A percentile compares a stretch with the other conserved stretches of the same genome.
phyloP scores from a whole-genome alignment of 805 yeast genomes.

The Metschnikowia aberdeeniae region DNA sequence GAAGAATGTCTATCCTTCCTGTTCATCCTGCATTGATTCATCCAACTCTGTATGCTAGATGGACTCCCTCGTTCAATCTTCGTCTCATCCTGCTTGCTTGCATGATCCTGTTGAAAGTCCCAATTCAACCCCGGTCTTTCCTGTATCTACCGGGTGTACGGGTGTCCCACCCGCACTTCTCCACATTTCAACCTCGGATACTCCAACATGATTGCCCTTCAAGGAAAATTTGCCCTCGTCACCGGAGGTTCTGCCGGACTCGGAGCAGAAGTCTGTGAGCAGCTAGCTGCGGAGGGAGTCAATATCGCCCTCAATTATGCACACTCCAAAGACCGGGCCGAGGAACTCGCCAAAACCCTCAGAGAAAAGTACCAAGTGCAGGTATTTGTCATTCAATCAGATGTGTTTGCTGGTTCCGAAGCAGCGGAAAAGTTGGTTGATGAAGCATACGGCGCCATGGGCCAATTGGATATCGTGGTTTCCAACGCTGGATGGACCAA shows the following conservation, averaged over 20 bases:
- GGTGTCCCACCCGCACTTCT: neutral
- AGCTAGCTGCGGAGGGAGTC: slow-evolving; percentile 33
- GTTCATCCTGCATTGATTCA: too few species aligned
- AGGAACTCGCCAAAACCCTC: slow-evolving; percentile 17
- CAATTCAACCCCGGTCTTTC: neutral
- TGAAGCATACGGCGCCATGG: slow-evolving; percentile 21
- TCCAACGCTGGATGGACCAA: slow-evolving; percentile 40
- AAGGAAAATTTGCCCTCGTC: slow-evolving; percentile 26
- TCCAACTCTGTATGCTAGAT: too few species aligned
- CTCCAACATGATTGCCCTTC: slow-evolving; percentile 9
- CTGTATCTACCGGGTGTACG: neutral
- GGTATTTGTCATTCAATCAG: slow-evolving; percentile 21
- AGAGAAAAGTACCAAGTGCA: slow-evolving; percentile 14
- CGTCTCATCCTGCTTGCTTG: too few species aligned
- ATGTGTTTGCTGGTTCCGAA: slow-evolving; percentile 19
- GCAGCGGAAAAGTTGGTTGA: slow-evolving; percentile 22
- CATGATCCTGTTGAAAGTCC: too few species aligned
- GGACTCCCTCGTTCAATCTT: too few species aligned
- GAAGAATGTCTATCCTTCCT: too few species aligned
- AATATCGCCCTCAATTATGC: slow-evolving; percentile 31
- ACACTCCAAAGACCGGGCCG: slow-evolving; percentile 26
- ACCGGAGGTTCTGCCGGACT: slow-evolving; percentile 25
- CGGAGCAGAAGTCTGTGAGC: slow-evolving; percentile 30
- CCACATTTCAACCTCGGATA: neutral
- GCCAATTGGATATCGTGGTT: slow-evolving; percentile 33